A percentile compares a stretch with the other conserved stretches of the same genome.
Conservation (phyloP, 2,329 filamentous ascomycete species). For the Pyricularia sp. region DNA sequence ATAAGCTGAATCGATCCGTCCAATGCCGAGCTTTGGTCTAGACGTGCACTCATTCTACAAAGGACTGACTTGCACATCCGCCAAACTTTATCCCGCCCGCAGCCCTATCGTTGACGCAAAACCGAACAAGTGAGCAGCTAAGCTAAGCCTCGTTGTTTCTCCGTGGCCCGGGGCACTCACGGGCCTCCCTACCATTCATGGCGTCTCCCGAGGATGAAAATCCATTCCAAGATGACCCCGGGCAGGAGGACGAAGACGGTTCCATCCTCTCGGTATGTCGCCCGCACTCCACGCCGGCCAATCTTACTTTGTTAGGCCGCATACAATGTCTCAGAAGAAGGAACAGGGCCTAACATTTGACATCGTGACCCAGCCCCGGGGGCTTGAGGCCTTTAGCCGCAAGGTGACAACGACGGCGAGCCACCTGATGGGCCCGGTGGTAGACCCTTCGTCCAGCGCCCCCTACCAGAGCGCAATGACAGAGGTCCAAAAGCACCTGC, state of each 20-base stretch:
- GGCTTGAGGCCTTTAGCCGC: conserved; percentile 84
- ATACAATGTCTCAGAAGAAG: background rate
- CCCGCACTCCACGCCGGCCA: background rate
- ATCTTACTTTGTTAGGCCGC: background rate
- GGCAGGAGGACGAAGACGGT: conserved; percentile 33
- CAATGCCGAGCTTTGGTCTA: background rate
- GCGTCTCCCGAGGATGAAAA: conserved; percentile 28
- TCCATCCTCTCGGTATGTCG: conserved; percentile 30
- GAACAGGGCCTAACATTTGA: background rate
- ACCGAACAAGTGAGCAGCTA: background rate
- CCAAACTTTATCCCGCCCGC: background rate
- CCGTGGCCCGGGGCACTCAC: conserved; percentile 4
- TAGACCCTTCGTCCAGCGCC: conserved; percentile 43
- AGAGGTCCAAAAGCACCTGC: conserved; percentile 72
- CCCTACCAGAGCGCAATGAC: conserved; percentile 84
- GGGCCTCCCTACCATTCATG: conserved; percentile 8
- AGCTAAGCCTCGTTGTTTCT: background rate
- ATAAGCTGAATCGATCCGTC: background rate
- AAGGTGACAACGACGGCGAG: conserved; percentile 92
- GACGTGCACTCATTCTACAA: background rate
- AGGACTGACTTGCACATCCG: background rate
- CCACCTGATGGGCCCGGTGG: conserved; percentile 68
- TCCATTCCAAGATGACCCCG: conserved; percentile 35
- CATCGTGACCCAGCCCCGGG: conserved; percentile 53
- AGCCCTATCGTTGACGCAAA: background rate